Base-by-base conservation (phyloP, 495 filamentous ascomycete genomes). In the Hyaloscypha finlandica region DNA sequence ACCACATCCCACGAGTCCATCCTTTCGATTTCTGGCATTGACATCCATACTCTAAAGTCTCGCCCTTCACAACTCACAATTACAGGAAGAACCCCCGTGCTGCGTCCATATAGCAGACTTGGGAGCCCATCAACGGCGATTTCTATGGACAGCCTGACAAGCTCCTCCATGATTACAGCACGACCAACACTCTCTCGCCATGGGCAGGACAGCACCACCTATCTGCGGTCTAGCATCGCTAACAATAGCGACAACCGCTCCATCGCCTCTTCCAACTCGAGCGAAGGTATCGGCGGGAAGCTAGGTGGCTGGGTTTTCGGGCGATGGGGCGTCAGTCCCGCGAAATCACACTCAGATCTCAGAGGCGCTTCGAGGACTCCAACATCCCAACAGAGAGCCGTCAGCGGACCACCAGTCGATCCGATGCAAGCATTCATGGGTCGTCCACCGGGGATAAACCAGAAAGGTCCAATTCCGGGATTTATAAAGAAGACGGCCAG, bases 231-330 rank as follows among this genome's bases (percentile, higher is more conserved):
- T 2, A 63, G 66, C 11, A 76, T 74, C 31, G 70, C 71, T 1
- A 25, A 56, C 12, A 31, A 29, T 42, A 71, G 71, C 33, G 75
- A 74, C 51, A 54, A 73, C 9, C 70, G 65, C 22, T 76, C 76
- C 20, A 61, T 75, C 59, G 70, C 68, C 22, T 68, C 70, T 32
- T 67, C 62, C 30, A 48, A 61, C 33, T 63, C 66, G 6, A 64
- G 55, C 32, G 54, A 68, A 16, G 42, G 65, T 33, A 66, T 85
- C 3, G 71, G 78, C 29, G 80, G 79, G 42, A 81, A 81, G 22
- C 69, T 85, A 45, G 84, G 84, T 8, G 83, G 84, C 29, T 88
- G 85, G 85, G 80, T 87, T 3, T 77, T 82, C 9, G 83, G 85
- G 9, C 77, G 80, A 37, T 88, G 84, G 85, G 84, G 83, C 22